Conservation (phyloP, 2,329 filamentous ascomycete species). For the Parastagonospora avenae region DNA sequence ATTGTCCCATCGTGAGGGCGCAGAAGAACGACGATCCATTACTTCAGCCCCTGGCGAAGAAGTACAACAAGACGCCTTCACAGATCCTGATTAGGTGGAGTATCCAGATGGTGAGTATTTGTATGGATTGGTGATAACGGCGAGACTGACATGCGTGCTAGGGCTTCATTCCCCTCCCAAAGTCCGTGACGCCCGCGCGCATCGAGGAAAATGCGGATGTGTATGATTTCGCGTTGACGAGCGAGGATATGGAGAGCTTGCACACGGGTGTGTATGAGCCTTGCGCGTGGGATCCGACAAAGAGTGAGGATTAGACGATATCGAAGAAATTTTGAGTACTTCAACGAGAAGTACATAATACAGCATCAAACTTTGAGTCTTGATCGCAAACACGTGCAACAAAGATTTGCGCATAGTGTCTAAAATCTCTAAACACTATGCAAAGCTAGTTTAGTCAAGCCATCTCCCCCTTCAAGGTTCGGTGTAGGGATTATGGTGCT, state of each 20-base stretch:
- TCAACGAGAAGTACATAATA: too few relatives aligned
- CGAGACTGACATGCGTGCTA: slow-evolving; percentile 24
- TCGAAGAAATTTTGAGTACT: too few relatives aligned
- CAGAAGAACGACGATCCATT: slow-evolving; percentile 59
- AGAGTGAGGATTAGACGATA: slow-evolving; percentile 40
- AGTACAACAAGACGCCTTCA: slow-evolving; percentile 62
- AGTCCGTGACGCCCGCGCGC: slow-evolving; percentile 63
- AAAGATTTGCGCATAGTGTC: too few relatives aligned
- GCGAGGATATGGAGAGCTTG: slow-evolving; percentile 63
- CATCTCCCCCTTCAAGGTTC: too few relatives aligned
- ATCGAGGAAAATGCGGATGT: slow-evolving; percentile 66
- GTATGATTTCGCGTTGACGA: slow-evolving; percentile 64
- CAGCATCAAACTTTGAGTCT: too few relatives aligned
- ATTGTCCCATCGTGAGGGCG: slow-evolving; percentile 52
- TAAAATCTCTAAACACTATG: too few relatives aligned
- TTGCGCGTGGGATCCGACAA: slow-evolving; percentile 64
- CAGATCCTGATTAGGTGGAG: slow-evolving; percentile 68
- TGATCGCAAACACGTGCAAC: too few relatives aligned
- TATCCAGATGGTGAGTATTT: slow-evolving; percentile 40
- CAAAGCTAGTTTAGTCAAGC: too few relatives aligned
- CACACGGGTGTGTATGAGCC: slow-evolving; percentile 61
- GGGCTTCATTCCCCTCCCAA: slow-evolving; percentile 67
- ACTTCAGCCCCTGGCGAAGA: slow-evolving; percentile 58
- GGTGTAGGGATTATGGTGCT: too few relatives aligned
- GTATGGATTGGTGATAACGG: too few relatives aligned